phyloP scores from a whole-genome alignment of 2,329 filamentous ascomycete genomes.

The Magnaporthales sp. region DNA sequence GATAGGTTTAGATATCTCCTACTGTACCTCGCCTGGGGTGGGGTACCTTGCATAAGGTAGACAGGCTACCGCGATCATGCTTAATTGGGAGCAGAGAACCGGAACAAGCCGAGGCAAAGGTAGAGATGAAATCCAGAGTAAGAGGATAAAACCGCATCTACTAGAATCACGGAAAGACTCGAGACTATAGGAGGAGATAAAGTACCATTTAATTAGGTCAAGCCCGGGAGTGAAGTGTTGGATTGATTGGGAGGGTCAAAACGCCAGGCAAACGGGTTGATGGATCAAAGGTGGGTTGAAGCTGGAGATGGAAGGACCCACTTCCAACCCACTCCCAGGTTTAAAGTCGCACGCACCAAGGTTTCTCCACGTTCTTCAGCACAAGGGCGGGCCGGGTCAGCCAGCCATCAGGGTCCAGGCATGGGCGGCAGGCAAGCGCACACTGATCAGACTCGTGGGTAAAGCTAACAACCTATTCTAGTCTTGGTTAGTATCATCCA shows the following conservation, averaged over 20 bases:
- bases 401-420: background rate
- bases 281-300: background rate
- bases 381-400: background rate
- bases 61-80: background rate
- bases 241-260: background rate
- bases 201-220: background rate
- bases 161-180: background rate
- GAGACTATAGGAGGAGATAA: background rate
- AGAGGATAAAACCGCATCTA: background rate
- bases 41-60: background rate
- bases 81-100: background rate
- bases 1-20: background rate
- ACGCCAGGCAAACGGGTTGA: background rate
- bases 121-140: background rate
- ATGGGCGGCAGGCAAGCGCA: background rate
- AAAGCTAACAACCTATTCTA: background rate
- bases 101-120: background rate
- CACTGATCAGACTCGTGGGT: background rate
- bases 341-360: background rate
- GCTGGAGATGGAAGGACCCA: background rate
- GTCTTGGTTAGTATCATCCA: too few relatives aligned
- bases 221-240: background rate
- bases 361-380: background rate
- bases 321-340: background rate
- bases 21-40: background rate